Percentiles rank a stretch among this genome's conserved stretches.
These are phyloP conservation scores for Claviceps monticola DNA, from an alignment of 2,329 filamentous ascomycete genomes.

Conservation along the genomic window DNA sequence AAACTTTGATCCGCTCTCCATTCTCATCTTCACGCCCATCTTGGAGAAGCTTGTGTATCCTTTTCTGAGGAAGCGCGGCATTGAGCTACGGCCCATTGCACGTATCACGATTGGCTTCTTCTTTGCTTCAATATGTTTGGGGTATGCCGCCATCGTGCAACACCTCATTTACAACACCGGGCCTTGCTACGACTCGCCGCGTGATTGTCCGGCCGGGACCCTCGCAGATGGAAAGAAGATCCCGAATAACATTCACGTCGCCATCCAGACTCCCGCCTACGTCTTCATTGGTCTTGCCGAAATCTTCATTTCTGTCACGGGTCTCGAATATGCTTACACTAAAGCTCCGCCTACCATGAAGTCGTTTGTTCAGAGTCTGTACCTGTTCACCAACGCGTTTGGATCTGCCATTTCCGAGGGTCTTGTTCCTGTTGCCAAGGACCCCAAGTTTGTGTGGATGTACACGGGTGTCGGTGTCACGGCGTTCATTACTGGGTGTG, in stretches of 20 bases:
- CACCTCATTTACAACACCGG: conserved; percentile 42
- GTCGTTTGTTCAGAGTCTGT: conserved; percentile 45
- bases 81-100: conserved; percentile 50
- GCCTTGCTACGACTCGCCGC: conserved; percentile 34
- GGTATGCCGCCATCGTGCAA: conserved; percentile 46
- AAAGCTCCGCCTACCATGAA: conserved; percentile 59
- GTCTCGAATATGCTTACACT: conserved; percentile 60
- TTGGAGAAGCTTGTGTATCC: conserved; percentile 50
- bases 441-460: conserved; percentile 55
- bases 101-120: conserved; percentile 53
- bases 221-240: conserved; percentile 14
- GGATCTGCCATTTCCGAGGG: conserved; percentile 47
- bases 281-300: conserved; percentile 44
- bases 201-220: conserved; percentile 21
- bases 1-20: conserved; percentile 53
- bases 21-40: conserved; percentile 53
- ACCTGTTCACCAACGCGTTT: conserved; percentile 44
- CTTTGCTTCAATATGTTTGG: conserved; percentile 37
- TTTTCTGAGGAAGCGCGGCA: conserved; percentile 37
- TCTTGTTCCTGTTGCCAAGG: conserved; percentile 42
- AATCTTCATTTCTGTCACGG: conserved; percentile 53
- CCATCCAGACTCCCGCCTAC: conserved; percentile 39
- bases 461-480: conserved; percentile 42
- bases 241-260: conserved; percentile 37
- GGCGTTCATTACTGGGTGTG: conserved; percentile 31